Evolutionary conservation across 371 early-diverging fungal species (phyloP).

Genomic region (Syncephalis plumigaleata): DNA sequence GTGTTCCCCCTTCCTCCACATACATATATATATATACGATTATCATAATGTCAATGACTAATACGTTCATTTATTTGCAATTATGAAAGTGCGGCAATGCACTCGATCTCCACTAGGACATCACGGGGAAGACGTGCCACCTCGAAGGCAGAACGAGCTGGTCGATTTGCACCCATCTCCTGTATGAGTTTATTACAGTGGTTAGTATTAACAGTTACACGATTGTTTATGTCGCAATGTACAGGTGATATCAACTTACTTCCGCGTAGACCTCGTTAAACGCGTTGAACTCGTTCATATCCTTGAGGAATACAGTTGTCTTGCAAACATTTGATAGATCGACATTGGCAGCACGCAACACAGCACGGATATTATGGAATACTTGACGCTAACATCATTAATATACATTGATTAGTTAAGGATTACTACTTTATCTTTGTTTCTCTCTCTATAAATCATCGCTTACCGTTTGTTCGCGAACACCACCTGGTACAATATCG

Average conservation of each 20-base stretch:
- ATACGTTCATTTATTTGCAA: too few species aligned
- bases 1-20: too few species aligned
- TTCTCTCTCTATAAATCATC: not conserved
- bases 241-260: conserved; percentile 14
- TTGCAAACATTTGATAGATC: conserved; percentile 65
- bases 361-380: conserved; percentile 53
- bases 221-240: not conserved
- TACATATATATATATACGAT: too few species aligned
- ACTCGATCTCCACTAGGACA: conserved; percentile 83
- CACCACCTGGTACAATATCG: conserved; percentile 38
- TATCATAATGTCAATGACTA: conserved; percentile 6
- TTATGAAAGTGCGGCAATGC: conserved; percentile 31
- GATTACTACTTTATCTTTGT: not conserved
- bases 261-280: conserved; percentile 73
- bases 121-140: conserved; percentile 80
- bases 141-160: conserved; percentile 80
- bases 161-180: conserved; percentile 42
- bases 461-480: conserved; percentile 51
- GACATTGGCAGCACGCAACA: conserved; percentile 59
- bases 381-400: conserved; percentile 28
- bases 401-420: not conserved
- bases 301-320: conserved; percentile 82
- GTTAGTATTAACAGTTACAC: not conserved
- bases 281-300: conserved; percentile 69
- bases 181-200: conserved; percentile 3